Conservation (phyloP, 2,329 filamentous ascomycete species). For the Leptographium wingfieldii region DNA sequence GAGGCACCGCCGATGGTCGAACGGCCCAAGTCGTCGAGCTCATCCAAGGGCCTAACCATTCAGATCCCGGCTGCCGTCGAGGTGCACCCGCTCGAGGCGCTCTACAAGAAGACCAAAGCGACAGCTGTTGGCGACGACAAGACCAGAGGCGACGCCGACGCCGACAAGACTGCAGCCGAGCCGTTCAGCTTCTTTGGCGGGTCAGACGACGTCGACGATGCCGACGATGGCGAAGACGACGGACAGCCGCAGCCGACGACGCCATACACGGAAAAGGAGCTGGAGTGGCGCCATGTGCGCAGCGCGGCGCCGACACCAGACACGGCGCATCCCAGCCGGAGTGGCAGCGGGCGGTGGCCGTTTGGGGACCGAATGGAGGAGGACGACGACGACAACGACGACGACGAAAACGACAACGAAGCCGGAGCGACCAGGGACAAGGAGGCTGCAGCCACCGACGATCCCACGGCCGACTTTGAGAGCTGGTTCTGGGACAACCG, state of each 20-base stretch:
- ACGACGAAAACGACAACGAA: conserved; percentile 16
- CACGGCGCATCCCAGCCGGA: conserved; percentile 61
- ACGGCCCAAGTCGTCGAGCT: conserved; percentile 38
- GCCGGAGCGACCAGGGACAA: conserved; percentile 7
- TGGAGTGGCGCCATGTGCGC: conserved; percentile 60
- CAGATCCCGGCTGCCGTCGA: conserved; percentile 36
- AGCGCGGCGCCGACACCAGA: conserved; percentile 93
- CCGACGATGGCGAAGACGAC: conserved; percentile 30
- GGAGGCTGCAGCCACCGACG: conserved; percentile 12
- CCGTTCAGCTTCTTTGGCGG: conserved; percentile 67
- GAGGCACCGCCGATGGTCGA: conserved; percentile 8
- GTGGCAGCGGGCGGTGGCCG: conserved; percentile 34
- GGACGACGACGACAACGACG: conserved; percentile 18
- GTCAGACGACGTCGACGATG: conserved; percentile 32
- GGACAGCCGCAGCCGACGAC: conserved; percentile 49
- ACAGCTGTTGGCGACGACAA: conserved; percentile 15
- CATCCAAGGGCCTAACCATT: conserved; percentile 38
- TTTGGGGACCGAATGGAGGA: conserved; percentile 27
- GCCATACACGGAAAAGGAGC: conserved; percentile 68
- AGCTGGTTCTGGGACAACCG: conserved; percentile 58
- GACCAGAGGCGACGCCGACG: neutral
- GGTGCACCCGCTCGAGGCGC: conserved; percentile 78
- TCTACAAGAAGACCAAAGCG: conserved; percentile 65
- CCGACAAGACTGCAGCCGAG: conserved; percentile 34
- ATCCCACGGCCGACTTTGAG: conserved; percentile 41